A percentile compares a stretch with the other conserved stretches of the same genome.
Evolutionary conservation across 208 protist species (phyloP).

Genomic region (Porcisia deanei): DNA sequence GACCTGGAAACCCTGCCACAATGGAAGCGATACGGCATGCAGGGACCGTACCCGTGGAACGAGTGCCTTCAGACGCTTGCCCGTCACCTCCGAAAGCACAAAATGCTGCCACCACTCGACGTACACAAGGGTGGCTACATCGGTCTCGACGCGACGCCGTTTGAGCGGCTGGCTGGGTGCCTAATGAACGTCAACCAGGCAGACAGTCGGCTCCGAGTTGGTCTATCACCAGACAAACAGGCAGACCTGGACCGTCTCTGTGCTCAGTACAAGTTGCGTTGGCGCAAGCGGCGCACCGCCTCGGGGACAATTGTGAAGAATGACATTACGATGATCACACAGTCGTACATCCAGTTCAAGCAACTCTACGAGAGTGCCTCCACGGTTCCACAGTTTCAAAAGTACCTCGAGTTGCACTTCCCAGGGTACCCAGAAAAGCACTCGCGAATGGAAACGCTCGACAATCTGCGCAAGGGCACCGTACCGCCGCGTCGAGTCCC

Average conservation of each 20-base stretch:
- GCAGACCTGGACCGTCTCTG: conserved; percentile 56
- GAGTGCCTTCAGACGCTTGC: conserved; percentile 68
- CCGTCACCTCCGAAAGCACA: conserved; percentile 32
- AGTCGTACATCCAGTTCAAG: conserved; percentile 68
- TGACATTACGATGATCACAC: conserved; percentile 62
- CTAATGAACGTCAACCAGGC: conserved; percentile 84
- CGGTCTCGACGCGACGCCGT: conserved; percentile 76
- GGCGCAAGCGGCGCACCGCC: conserved; percentile 57
- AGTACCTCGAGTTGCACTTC: conserved; percentile 60
- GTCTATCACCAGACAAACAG: conserved; percentile 51
- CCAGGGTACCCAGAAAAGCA: conserved; percentile 78
- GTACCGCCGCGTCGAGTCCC: conserved; percentile 59
- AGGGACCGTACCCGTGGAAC: conserved; percentile 76
- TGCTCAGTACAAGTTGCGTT: conserved; percentile 46
- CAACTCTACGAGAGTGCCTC: conserved; percentile 34
- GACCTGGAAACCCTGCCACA: conserved; percentile 71
- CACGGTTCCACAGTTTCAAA: conserved; percentile 36
- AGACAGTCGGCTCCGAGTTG: conserved; percentile 43
- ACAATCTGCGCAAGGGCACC: conserved; percentile 46
- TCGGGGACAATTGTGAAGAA: conserved; percentile 42
- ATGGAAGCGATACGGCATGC: conserved; percentile 62
- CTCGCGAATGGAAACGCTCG: conserved; percentile 67
- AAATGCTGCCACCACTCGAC: conserved; percentile 48
- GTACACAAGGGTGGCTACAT: conserved; percentile 84
- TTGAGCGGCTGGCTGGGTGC: conserved; percentile 63